A percentile compares a stretch with the other conserved stretches of the same genome.
Evolutionary conservation across 2,329 filamentous ascomycete species (phyloP).

Genomic region (Ophiostoma triangulosporum): DNA sequence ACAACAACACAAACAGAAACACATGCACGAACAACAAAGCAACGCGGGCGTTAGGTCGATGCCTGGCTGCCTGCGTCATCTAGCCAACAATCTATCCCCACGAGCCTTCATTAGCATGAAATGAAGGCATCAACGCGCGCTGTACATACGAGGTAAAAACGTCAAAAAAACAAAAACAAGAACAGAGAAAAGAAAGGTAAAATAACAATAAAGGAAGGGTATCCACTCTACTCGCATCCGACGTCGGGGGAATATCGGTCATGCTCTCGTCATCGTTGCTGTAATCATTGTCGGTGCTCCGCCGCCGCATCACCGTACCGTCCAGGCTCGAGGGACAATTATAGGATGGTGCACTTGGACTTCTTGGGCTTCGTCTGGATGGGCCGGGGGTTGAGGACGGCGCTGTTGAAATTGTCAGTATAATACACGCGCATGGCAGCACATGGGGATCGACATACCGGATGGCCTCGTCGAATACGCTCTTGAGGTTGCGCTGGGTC

Average conservation of each 20-base stretch:
- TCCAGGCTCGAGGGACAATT: constrained; percentile 19
- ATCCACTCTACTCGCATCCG: constrained; percentile 14
- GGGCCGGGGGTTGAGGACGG: constrained; percentile 57
- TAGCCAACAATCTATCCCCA: not conserved
- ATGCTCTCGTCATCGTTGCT: constrained; percentile 1
- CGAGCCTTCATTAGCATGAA: constrained; percentile 1
- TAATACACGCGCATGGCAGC: no score
- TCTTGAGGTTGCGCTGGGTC: constrained; percentile 94
- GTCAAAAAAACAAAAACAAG: constrained; percentile 2
- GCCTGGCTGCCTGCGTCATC: not conserved
- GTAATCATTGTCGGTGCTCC: not conserved
- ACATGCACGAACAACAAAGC: no score
- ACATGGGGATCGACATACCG: constrained; percentile 49
- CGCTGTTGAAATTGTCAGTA: constrained; percentile 29
- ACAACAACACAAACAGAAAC: no score
- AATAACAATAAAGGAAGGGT: constrained; percentile 12
- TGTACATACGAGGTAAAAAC: constrained; percentile 2
- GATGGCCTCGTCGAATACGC: constrained; percentile 96
- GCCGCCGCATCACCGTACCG: constrained; percentile 1
- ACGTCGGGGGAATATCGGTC: not conserved
- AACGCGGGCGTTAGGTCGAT: no score
- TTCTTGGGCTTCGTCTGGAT: constrained; percentile 45
- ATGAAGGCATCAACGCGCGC: constrained; percentile 7
- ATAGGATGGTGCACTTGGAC: constrained; percentile 58
- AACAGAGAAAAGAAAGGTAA: constrained; percentile 1